phyloP scores from a whole-genome alignment of 176 grass and related monocot genomes.

The Saccharum spontaneum region DNA sequence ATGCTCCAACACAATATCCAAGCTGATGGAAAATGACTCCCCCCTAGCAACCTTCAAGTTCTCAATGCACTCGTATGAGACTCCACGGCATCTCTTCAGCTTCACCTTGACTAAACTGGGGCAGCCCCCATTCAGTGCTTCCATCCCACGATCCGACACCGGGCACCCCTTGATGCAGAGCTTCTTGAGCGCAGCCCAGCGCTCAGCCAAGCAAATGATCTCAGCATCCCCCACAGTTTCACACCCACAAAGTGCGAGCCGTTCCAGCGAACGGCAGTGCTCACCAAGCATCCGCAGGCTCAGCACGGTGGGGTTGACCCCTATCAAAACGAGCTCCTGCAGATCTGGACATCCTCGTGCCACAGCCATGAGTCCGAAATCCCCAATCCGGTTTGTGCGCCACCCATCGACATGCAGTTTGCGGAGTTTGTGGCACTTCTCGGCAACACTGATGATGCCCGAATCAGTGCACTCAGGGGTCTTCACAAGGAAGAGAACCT shows the following conservation, averaged over 20 bases:
- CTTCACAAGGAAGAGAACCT: slow-evolving; percentile 90
- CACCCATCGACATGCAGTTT: slow-evolving; percentile 94
- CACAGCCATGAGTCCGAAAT: slow-evolving; percentile 69
- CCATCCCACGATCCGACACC: slow-evolving; percentile 81
- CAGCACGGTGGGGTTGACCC: slow-evolving; percentile 76
- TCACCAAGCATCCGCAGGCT: slow-evolving; percentile 72
- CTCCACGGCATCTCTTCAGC: slow-evolving; percentile 84
- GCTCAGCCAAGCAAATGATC: slow-evolving; percentile 82
- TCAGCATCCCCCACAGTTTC: slow-evolving; percentile 85
- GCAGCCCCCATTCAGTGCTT: slow-evolving; percentile 69
- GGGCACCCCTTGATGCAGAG: slow-evolving; percentile 98
- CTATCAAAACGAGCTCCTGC: slow-evolving; percentile 85
- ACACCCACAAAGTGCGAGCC: slow-evolving; percentile 85
- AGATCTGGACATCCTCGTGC: slow-evolving; percentile 63
- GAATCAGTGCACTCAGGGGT: slow-evolving; percentile 84
- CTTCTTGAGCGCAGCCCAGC: slow-evolving; percentile 82
- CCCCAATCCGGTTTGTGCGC: slow-evolving; percentile 86
- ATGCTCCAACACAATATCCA: slow-evolving; percentile 59
- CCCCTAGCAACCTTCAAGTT: slow-evolving; percentile 58
- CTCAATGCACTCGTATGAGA: slow-evolving; percentile 64
- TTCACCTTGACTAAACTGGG: slow-evolving; percentile 93
- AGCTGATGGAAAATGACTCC: slow-evolving; percentile 48
- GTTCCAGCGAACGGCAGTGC: slow-evolving; percentile 69
- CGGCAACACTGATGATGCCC: slow-evolving; percentile 63
- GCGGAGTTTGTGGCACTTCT: slow-evolving; percentile 73